These are phyloP conservation scores for Paratinospora sagittata DNA, from an alignment of 164 flowering plant genomes.

Conservation along the genomic window DNA sequence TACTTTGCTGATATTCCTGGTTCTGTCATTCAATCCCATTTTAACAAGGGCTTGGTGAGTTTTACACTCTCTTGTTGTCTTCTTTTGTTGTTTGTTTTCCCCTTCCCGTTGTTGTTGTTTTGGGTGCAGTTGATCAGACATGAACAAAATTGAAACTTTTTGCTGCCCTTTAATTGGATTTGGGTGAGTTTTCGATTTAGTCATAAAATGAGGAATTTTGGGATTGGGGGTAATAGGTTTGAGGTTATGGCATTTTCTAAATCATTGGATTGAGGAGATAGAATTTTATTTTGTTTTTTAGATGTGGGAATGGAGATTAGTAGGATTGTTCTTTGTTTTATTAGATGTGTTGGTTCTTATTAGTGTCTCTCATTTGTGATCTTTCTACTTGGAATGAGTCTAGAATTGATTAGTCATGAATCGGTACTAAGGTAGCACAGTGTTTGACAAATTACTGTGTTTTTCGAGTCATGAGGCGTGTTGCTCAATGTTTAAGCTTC, in stretches of 20 bases:
- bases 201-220: too few relatives aligned
- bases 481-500: too few relatives aligned
- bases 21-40: conserved; percentile 53
- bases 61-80: not conserved
- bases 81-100: not conserved
- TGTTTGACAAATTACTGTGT: too few relatives aligned
- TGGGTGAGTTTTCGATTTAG: too few relatives aligned
- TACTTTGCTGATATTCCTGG: conserved; percentile 56
- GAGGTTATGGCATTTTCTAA: not conserved
- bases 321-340: not conserved
- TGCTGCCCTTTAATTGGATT: too few relatives aligned
- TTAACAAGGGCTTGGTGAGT: conserved; percentile 78
- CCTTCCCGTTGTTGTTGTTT: not conserved
- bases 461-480: too few relatives aligned
- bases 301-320: not conserved
- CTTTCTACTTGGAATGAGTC: too few relatives aligned
- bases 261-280: not conserved
- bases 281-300: not conserved
- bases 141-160: too few relatives aligned
- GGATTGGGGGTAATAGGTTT: too few relatives aligned
- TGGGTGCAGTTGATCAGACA: not conserved
- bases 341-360: not conserved
- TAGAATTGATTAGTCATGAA: too few relatives aligned
- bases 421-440: too few relatives aligned
- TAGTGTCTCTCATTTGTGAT: too few relatives aligned